Base-by-base conservation (phyloP, 345 rosid genomes). In the Murraya paniculata region DNA sequence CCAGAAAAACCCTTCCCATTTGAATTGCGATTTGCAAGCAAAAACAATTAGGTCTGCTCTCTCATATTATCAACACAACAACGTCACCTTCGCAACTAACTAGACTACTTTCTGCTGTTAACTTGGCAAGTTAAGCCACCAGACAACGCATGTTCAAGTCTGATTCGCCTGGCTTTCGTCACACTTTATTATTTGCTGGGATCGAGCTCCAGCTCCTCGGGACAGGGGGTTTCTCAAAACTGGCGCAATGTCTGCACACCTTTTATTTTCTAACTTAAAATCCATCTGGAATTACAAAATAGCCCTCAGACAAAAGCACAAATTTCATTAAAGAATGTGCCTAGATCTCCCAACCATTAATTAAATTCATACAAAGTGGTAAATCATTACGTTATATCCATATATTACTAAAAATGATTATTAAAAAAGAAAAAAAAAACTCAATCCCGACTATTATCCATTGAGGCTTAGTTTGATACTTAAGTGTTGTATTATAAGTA, bases 1-100 rank as follows among this genome's bases (percentile, higher is more conserved):
- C 85, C 72, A 81, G 24, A 57, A 85, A 87, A 5, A 87, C 64
- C 30, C 88, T 81, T 24, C 88, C 90, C 90, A 85, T 73, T 58
- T 19, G 33, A n/a, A 56, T 85, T 39, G 24, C 73, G 35, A 45
- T 45, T 45, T 45, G 5, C 5, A 9, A n/a, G 30, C 72, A 50
- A 64, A 50, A 33, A 16, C 68, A 64, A n/a, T 36, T n/a, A 59
- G 7, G n/a, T 60, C 9, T 19, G 39, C 62, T 60, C 39, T 31
- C 71, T 45, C 33, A 72, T 11, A 60, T n/a, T 18, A 72, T 70
- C 38, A 41, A 10, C 36, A 18, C 57, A 56, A 48, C 25, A 41
- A 41, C 7, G 18, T n/a, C 36, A 53, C 57, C 57, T 53, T 25
- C 19, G 10, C 16, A 22, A 39, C 6, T 48, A 7, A 31, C 61